Evolutionary conservation across 2,329 filamentous ascomycete genomes (phyloP), one percentile per base, ranked within the genome.

Genomic region (Neurospora sp.): DNA sequence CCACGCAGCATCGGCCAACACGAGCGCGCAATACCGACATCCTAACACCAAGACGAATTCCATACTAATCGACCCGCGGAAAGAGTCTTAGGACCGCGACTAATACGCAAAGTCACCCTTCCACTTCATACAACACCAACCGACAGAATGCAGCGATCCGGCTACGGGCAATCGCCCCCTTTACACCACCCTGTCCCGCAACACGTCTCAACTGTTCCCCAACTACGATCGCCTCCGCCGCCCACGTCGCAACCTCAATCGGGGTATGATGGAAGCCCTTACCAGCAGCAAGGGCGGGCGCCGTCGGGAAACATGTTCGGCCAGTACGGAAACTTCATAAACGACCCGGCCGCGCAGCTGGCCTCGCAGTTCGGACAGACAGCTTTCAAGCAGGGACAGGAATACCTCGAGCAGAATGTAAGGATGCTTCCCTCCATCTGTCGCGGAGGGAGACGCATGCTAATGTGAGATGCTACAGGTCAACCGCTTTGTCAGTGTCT

Each of bases 171-270:
- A 78, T 97, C 93, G 78, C 95, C 94, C 79, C 94, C 95, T 74
- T 89, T 98, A 76, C 96, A 98, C 82, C 96, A 98, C 80, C 96
- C 96, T 71, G 93, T 98, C 71, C 96, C 96, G 73, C 96, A 99
- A 82, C 96, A 99, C 85, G 95, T 98, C 77, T 98, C 96, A 78
- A 97, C 94, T 71, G 96, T 99, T 67, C 96, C 96, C 66, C 96
- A 98, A 83, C 89, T 99, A 80, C 90, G 96, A 81, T 98, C 96
- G 71, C 96, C 96, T 72, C 95, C 92, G 71, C 92, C 93, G 72
- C 94, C 93, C 43, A 86, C 86, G 68, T 87, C 86, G 70, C 90
- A 89, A 74, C 89, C 90, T 70, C 90, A 92, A 77, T 86, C 88
- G 42, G 85, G 86, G 72, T 84, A 85, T 73, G 75, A 75, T 72